phyloP scores from a whole-genome alignment of 2,329 filamentous ascomycete species.

The Daldinia sp. region DNA sequence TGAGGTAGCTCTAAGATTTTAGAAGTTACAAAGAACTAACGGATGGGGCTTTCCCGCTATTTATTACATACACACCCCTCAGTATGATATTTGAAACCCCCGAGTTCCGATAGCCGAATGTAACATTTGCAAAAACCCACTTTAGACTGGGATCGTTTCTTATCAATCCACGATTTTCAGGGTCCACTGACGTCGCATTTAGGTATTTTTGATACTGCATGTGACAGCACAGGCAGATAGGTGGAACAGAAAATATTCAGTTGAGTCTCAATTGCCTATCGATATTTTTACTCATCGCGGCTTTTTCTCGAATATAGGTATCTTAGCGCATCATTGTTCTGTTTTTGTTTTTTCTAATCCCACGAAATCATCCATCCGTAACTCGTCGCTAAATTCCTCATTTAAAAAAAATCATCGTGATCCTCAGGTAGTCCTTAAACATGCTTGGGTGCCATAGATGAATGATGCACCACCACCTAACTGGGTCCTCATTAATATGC shows the following conservation, averaged over 20 bases:
- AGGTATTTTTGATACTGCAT: constrained; percentile 14
- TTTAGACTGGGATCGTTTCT: constrained; percentile 14
- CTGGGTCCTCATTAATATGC: constrained; percentile 1
- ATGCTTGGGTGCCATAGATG: constrained; percentile 18
- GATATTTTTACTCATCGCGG: constrained; percentile 12
- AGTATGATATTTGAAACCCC: constrained; percentile 14
- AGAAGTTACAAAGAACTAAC: constrained; percentile 11
- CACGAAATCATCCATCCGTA: constrained; percentile 34
- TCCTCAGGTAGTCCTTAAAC: background rate
- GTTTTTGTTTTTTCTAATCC: constrained; percentile 7
- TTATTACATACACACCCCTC: constrained; percentile 34
- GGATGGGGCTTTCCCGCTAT: constrained; percentile 27
- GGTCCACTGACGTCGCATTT: constrained; percentile 42
- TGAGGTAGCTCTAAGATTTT: background rate
- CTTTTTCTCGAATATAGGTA: constrained; percentile 29
- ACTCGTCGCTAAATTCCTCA: constrained; percentile 38
- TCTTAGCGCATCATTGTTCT: constrained; percentile 18
- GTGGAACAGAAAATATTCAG: background rate
- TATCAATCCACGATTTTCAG: constrained; percentile 41
- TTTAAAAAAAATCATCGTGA: background rate
- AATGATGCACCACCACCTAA: constrained; percentile 26
- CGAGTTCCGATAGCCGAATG: constrained; percentile 40
- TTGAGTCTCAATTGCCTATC: constrained; percentile 25
- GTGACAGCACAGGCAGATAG: constrained; percentile 14
- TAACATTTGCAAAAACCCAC: constrained; percentile 16